These are phyloP conservation scores for Marasmius tenuissimus DNA, from an alignment of 1,284 basidiomycete genomes.

Conservation along the genomic window DNA sequence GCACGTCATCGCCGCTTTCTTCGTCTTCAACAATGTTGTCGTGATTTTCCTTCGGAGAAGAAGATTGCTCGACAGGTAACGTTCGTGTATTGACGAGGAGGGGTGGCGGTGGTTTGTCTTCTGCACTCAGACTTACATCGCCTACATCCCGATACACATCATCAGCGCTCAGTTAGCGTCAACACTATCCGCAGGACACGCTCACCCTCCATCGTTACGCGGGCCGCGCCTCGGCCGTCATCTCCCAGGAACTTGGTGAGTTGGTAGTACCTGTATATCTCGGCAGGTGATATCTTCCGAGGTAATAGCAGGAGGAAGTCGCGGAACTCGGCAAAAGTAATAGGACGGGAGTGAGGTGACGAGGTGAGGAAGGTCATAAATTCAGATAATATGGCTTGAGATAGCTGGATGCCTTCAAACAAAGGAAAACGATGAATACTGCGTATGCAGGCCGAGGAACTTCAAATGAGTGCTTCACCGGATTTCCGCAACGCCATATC, in stretches of 20 bases:
- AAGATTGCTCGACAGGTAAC: slow-evolving; percentile 26
- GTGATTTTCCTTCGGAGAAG: slow-evolving; percentile 39
- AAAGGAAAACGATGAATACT: slow-evolving; percentile 7
- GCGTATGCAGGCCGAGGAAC: slow-evolving; percentile 5
- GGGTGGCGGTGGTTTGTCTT: slow-evolving; percentile 56
- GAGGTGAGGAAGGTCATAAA: slow-evolving; percentile 80
- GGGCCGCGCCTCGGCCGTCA: slow-evolving; percentile 75
- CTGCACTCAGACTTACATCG: slow-evolving; percentile 72
- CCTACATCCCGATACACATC: slow-evolving; percentile 43
- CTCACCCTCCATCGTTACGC: slow-evolving; percentile 86
- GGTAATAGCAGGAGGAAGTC: slow-evolving; percentile 89
- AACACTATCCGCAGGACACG: slow-evolving; percentile 16
- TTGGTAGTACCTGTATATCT: slow-evolving; percentile 88
- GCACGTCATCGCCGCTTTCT: slow-evolving; percentile 64
- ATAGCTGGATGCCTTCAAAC: slow-evolving; percentile 65
- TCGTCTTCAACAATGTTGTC: slow-evolving; percentile 48
- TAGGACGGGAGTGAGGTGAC: slow-evolving; percentile 63
- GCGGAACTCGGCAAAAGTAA: slow-evolving; percentile 86
- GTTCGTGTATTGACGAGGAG: slow-evolving; percentile 20
- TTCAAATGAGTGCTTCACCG: slow-evolving; percentile 46
- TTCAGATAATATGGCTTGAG: slow-evolving; percentile 66
- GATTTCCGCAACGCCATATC: slow-evolving; percentile 68
- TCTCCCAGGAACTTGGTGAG: slow-evolving; percentile 72
- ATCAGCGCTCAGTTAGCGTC: slow-evolving; percentile 8
- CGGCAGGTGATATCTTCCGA: slow-evolving; percentile 74